Percentiles rank a stretch among this genome's conserved stretches.
Evolutionary conservation across 2,329 filamentous ascomycete species (phyloP).

Genomic region (Colletotrichum scovillei): DNA sequence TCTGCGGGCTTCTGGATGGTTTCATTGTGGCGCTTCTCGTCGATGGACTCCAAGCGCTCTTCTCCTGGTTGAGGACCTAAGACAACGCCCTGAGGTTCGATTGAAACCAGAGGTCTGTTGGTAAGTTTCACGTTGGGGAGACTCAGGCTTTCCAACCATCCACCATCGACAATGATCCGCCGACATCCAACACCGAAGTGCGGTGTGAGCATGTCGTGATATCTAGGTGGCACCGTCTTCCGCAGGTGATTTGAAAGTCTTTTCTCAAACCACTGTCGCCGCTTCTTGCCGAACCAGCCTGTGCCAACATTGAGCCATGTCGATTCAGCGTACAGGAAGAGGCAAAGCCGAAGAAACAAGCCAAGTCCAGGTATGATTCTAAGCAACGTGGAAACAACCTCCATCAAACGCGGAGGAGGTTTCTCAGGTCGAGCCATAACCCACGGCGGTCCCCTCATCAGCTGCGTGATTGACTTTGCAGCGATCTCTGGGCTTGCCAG

Average conservation of each 20-base stretch:
- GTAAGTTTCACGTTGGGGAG: conserved; percentile 58
- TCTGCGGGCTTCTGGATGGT: conserved; percentile 56
- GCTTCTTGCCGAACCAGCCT: not conserved
- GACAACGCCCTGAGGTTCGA: conserved; percentile 54
- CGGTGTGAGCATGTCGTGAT: conserved; percentile 70
- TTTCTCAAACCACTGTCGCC: conserved; percentile 15
- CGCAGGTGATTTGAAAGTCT: conserved; percentile 55
- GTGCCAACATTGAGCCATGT: conserved; percentile 8
- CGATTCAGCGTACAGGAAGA: conserved; percentile 52
- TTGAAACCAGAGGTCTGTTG: conserved; percentile 57
- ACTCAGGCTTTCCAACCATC: conserved; percentile 65
- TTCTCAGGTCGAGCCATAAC: conserved; percentile 47
- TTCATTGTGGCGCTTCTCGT: conserved; percentile 46
- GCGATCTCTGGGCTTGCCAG: conserved; percentile 45
- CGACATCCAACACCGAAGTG: conserved; percentile 73
- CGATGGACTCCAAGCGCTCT: not conserved
- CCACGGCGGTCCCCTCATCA: conserved; percentile 55
- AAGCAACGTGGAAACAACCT: conserved; percentile 46
- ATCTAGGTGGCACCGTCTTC: conserved; percentile 64
- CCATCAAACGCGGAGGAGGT: conserved; percentile 33
- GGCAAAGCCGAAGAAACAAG: conserved; percentile 52
- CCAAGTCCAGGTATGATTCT: conserved; percentile 58
- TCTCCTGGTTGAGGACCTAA: conserved; percentile 35
- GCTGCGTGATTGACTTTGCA: conserved; percentile 48
- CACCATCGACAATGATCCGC: conserved; percentile 67